Evolutionary conservation across 108 stramenopile species (phyloP).

Genomic region (Pseudonitzschia delicatissima): DNA sequence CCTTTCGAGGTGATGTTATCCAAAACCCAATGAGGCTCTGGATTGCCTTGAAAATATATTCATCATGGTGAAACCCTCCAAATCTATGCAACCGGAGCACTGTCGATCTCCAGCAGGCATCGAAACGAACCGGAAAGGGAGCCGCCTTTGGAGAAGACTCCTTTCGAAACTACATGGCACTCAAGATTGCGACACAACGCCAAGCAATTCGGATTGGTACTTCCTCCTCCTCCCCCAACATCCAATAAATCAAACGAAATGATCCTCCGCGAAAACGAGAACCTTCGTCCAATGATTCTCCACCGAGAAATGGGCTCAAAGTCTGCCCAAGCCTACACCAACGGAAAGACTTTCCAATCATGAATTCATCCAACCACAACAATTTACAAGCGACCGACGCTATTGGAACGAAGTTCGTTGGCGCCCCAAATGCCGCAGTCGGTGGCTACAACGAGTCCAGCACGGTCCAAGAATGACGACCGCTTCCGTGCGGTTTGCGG

Average conservation of each 20-base stretch:
- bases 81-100: conserved; percentile 45
- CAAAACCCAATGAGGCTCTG: too few relatives aligned
- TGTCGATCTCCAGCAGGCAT: conserved; percentile 33
- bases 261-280: neutral
- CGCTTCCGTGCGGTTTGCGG: conserved; percentile 19
- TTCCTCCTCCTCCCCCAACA: conserved; percentile 65
- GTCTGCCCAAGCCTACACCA: neutral
- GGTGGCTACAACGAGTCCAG: neutral
- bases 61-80: conserved; percentile 51
- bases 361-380: too few relatives aligned
- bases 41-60: too few relatives aligned
- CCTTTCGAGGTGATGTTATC: too few relatives aligned
- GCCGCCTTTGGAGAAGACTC: conserved; percentile 54
- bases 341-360: too few relatives aligned
- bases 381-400: neutral
- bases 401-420: neutral
- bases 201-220: conserved; percentile 64
- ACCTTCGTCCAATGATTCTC: too few relatives aligned
- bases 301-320: neutral
- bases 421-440: neutral
- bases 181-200: conserved; percentile 77
- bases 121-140: conserved; percentile 19
- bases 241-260: conserved; percentile 3
- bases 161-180: conserved; percentile 81
- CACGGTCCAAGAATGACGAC: neutral